Conservation (phyloP, 2,329 filamentous ascomycete species). For the Sordariomycetes sp. region DNA sequence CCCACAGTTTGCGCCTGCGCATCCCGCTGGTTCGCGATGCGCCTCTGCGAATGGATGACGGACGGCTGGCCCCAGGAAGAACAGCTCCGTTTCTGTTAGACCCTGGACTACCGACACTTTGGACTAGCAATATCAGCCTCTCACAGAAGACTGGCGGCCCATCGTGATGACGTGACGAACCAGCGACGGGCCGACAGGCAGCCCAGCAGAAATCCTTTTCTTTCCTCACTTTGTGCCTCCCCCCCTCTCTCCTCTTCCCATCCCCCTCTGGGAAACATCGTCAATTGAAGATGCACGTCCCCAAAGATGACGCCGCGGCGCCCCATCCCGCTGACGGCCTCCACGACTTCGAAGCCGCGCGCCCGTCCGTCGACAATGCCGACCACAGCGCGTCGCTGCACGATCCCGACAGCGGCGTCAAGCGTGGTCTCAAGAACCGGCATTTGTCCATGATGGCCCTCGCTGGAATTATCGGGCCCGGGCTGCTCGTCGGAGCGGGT, state of each 20-base stretch:
- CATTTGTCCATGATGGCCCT: slow-evolving; percentile 59
- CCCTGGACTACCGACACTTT: too few relatives aligned
- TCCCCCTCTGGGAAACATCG: neutral
- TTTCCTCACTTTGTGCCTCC: neutral
- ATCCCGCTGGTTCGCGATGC: too few relatives aligned
- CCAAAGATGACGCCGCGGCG: slow-evolving; percentile 4
- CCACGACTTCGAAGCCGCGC: neutral
- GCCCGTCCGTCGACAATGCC: slow-evolving; percentile 3
- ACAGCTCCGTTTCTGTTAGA: too few relatives aligned
- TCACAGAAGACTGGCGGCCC: too few relatives aligned
- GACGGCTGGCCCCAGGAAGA: too few relatives aligned
- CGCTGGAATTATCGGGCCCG: slow-evolving; percentile 58
- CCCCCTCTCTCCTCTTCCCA: neutral
- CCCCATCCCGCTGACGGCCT: slow-evolving; percentile 1
- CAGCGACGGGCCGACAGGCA: neutral
- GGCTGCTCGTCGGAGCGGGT: slow-evolving; percentile 63
- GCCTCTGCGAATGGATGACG: too few relatives aligned
- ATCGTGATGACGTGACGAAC: neutral
- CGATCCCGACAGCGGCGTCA: slow-evolving; percentile 56
- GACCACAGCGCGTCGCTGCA: slow-evolving; percentile 22
- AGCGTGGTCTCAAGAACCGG: slow-evolving; percentile 58
- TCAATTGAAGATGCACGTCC: slow-evolving; percentile 13
- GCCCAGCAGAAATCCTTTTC: neutral
- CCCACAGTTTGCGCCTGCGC: too few relatives aligned
- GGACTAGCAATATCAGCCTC: too few relatives aligned